Percentiles rank a stretch among this genome's conserved stretches.
Evolutionary conservation across 108 stramenopile species (phyloP).

Genomic region (Pseudonitzschia multistriata): DNA sequence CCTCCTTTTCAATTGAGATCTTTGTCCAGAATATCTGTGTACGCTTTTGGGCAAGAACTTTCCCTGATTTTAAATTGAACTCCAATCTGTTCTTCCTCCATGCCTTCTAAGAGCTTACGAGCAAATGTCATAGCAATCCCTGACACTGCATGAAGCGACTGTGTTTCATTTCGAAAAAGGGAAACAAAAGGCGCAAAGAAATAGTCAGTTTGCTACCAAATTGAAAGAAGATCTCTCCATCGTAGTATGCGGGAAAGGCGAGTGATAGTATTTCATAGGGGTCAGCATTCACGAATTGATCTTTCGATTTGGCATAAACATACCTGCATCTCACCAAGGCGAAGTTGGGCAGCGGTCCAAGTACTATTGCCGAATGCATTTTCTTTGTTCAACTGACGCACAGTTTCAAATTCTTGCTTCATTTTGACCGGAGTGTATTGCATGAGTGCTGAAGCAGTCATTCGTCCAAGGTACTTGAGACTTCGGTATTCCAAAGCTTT

Average conservation of each 20-base stretch:
- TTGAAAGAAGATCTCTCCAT: not conserved
- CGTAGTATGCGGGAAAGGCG: not conserved
- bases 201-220: not conserved
- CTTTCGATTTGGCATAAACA: not conserved
- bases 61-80: constrained; percentile 7
- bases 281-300: not conserved
- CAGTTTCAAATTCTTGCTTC: constrained; percentile 16
- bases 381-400: constrained; percentile 22
- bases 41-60: constrained; percentile 6
- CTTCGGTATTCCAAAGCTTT: constrained; percentile 64
- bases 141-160: constrained; percentile 6
- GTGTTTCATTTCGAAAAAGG: not conserved
- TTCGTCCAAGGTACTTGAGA: constrained; percentile 57
- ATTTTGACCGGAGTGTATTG: constrained; percentile 35
- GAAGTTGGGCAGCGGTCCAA: constrained; percentile 40
- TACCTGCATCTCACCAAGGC: constrained; percentile 52
- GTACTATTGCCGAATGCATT: constrained; percentile 20
- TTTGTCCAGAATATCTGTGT: constrained; percentile 6
- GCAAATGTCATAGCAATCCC: constrained; percentile 1
- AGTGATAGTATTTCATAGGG: not conserved
- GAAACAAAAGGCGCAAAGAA: not conserved
- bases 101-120: not conserved
- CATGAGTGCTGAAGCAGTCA: constrained; percentile 43
- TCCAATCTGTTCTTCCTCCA: not conserved
- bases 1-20: not conserved